Evolutionary conservation across 1,284 basidiomycete genomes (phyloP).

Genomic region (Fistulinella cinereoalba): DNA sequence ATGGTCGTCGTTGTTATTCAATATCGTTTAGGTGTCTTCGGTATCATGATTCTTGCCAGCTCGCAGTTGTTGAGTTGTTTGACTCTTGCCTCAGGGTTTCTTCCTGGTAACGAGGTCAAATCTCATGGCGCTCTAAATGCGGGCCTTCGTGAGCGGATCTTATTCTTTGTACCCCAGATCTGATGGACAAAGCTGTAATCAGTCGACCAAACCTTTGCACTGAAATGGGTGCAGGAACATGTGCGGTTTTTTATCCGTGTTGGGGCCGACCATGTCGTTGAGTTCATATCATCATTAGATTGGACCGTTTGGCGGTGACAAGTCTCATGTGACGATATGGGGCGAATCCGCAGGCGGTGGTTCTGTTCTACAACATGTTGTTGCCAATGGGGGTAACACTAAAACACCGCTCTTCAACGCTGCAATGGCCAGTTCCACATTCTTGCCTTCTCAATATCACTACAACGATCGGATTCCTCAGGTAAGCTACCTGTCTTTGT

Average conservation of each 20-base stretch:
- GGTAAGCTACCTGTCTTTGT: background rate
- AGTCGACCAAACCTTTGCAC: slow-evolving; percentile 32
- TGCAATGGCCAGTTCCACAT: slow-evolving; percentile 28
- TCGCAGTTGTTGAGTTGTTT: background rate
- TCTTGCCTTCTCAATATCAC: slow-evolving; percentile 28
- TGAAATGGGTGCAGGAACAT: slow-evolving; percentile 33
- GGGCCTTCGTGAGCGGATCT: slow-evolving; percentile 27
- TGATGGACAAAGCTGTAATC: background rate
- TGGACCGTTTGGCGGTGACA: slow-evolving; percentile 27
- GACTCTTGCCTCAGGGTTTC: slow-evolving; percentile 22
- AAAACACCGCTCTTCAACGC: slow-evolving; percentile 19
- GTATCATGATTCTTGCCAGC: slow-evolving; percentile 21
- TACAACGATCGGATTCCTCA: slow-evolving; percentile 24
- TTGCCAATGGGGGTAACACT: slow-evolving; percentile 19
- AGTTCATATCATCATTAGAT: slow-evolving; percentile 21
- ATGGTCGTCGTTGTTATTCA: slow-evolving; percentile 40
- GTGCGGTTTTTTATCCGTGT: slow-evolving; percentile 8
- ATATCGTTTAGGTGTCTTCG: slow-evolving; percentile 43
- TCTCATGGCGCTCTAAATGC: slow-evolving; percentile 30
- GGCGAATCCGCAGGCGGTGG: slow-evolving; percentile 24
- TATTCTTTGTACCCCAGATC: background rate
- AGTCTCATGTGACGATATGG: slow-evolving; percentile 30
- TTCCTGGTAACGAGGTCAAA: slow-evolving; percentile 27
- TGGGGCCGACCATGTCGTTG: background rate
- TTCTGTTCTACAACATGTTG: slow-evolving; percentile 19